Base-by-base conservation (phyloP, 1,284 basidiomycete genomes). In the Sanghuangporus weigelae region DNA sequence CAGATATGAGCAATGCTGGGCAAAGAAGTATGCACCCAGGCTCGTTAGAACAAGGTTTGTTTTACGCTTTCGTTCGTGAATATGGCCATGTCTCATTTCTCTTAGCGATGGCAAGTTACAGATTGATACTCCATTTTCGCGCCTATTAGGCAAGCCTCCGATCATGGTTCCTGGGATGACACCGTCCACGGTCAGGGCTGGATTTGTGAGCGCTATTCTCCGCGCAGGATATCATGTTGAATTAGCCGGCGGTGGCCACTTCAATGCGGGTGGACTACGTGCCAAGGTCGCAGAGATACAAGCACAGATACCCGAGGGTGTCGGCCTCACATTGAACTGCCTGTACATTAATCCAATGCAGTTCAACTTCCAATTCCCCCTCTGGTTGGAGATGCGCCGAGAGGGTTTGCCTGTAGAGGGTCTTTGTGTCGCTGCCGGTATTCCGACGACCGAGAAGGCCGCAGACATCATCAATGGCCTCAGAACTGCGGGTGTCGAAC, bases 121-220 rank as follows among this genome's bases (percentile, higher is more conserved):
- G 73, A 84, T 99, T 71, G 95, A 99, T 76, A 98, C 96, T 0
- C 91, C 95, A 6, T 96, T 97, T 83, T 97, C 96, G 61, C 92
- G 96, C 67, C 84, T 98, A 57, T 79, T 98, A 42, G 94, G 95
- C 69, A 98, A 98, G 78, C 87, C 96, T 1, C 96, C 96, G 19
- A 90, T 99, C 76, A 98, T 98, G 95, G 95, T 99, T 55, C 95
- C 95, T 56, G 97, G 96, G 68, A 99, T 99, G 97, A 97, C 95
- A 0, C 95, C 95, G 0, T 90, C 89, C 1, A 98, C 95, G 23
- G 95, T 98, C 67, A 90, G 95, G 72, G 90, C 90, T 58, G 93
- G 93, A 50, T 95, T 97, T 74, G 95, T 97, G 68, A 87, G 89
- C 65, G 95, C 96, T 7, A 85, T 96, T 44, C 87, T 98, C 69